Evolutionary conservation across 176 grass and related monocot genomes (phyloP).

Genomic region (Chloris gayana): DNA sequence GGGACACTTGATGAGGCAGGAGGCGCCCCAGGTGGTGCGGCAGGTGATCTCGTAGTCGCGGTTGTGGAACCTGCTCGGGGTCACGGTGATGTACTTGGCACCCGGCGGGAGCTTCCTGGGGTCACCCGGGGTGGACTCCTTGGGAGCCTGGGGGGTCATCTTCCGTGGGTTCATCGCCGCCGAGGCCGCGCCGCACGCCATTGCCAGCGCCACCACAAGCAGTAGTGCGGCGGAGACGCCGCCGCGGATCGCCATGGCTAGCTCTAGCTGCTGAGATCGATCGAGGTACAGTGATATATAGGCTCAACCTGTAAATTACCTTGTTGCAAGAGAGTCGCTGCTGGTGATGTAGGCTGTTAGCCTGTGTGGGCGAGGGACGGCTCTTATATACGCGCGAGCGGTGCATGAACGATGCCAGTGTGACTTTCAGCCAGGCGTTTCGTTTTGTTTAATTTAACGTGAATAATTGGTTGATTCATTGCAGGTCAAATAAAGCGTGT

Average conservation of each 20-base stretch:
- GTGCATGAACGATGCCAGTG: neutral
- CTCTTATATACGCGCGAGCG: neutral
- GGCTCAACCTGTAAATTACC: neutral
- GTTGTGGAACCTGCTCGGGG: neutral
- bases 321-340: neutral
- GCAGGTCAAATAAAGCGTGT: neutral
- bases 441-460: neutral
- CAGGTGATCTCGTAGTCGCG: slow-evolving; percentile 19
- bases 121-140: neutral
- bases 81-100: neutral
- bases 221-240: neutral
- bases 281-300: too few species aligned
- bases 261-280: neutral
- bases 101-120: neutral
- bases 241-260: neutral
- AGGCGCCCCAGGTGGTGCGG: slow-evolving; percentile 10
- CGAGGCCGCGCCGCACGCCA: neutral
- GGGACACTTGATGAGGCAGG: slow-evolving; percentile 34
- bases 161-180: neutral
- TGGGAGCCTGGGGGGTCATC: neutral
- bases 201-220: neutral
- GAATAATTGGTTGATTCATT: neutral
- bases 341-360: neutral
- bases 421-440: neutral
- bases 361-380: neutral